Conservation (phyloP, 2,329 filamentous ascomycete species). For the Tolypocladium sp. region DNA sequence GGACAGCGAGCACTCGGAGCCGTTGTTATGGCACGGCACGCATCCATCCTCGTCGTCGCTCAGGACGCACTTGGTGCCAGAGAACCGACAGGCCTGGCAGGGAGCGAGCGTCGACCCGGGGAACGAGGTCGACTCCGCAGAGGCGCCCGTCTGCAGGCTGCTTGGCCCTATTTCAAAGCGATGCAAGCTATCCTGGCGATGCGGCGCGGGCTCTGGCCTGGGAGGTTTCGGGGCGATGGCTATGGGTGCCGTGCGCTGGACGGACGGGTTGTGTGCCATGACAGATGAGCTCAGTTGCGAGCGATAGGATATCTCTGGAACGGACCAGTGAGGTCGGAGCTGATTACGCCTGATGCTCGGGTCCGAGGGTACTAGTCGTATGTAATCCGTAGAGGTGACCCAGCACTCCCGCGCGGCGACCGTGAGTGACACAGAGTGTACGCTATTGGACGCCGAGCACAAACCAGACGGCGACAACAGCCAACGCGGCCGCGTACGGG, state of each 20-base stretch:
- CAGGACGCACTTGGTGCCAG: conserved; percentile 68
- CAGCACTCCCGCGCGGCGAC: background rate
- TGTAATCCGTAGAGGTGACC: background rate
- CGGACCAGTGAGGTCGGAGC: background rate
- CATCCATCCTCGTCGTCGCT: conserved; percentile 66
- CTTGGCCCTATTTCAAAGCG: conserved; percentile 39
- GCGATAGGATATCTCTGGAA: conserved; percentile 3
- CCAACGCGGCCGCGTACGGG: background rate
- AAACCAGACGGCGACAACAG: background rate
- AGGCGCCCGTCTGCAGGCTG: conserved; percentile 43
- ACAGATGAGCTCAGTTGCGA: conserved; percentile 12
- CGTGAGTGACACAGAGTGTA: background rate
- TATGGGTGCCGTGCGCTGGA: conserved; percentile 55
- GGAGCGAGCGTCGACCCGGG: conserved; percentile 37
- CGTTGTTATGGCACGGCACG: conserved; percentile 68
- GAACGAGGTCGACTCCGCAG: conserved; percentile 37
- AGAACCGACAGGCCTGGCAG: conserved; percentile 66
- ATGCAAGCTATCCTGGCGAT: conserved; percentile 37
- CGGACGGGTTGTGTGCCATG: conserved; percentile 44
- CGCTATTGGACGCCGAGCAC: background rate
- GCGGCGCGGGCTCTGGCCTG: conserved; percentile 27
- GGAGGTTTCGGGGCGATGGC: conserved; percentile 55
- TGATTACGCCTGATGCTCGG: background rate
- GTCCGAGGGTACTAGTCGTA: background rate
- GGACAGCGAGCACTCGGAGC: conserved; percentile 69